Base-by-base conservation (phyloP, 108 stramenopile species). In the Discostella pseudostelligera region DNA sequence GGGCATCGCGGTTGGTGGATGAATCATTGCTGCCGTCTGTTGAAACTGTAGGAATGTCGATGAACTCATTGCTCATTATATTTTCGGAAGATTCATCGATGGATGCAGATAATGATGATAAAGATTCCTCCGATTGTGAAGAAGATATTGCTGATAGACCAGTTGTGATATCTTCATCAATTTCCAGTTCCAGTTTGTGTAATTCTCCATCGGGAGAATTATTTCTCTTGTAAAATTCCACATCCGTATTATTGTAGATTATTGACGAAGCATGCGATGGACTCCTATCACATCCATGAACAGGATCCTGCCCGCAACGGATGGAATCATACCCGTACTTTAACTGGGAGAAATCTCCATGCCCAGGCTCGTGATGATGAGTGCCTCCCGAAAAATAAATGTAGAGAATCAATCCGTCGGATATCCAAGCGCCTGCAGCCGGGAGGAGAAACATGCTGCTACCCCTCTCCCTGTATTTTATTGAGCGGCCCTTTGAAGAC, bases 381-480 rank as follows among this genome's bases (percentile, higher is more conserved):
- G 4, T 32, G 32, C 32, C 32, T 32, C 32, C 32, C 10, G 68
- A 19, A 35, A 62, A 84, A 56, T 56, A 64, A 54, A 88, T 59
- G 45, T 74, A 80, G 17, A 88, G 56, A 14, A 85, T 76, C 11
- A 71, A 53, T 24, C 74, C 62, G 45, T 88, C 87, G 45, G 82
- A 84, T 20, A 72, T 56, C 56, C 81, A 77, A 1, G 87, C 81
- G 4, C 74, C 78, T 4, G 84, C 66, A 14, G 84, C 87, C 37
- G 84, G 87, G 14, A 88, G 67, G 29, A 88, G 72, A 69, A 87
- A 85, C 47, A 76, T 76, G 40, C 16, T 32, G 4, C 32, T 32
- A 3, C 5, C 32, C 5, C 32, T 8, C 28, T 36, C 26, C 14
- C 26, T 37, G 16, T 32, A 32, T 32, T 32, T 32, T 4, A 4